Base-by-base conservation (phyloP, 768 basidiomycete genomes). In the Hericium rajendrae region DNA sequence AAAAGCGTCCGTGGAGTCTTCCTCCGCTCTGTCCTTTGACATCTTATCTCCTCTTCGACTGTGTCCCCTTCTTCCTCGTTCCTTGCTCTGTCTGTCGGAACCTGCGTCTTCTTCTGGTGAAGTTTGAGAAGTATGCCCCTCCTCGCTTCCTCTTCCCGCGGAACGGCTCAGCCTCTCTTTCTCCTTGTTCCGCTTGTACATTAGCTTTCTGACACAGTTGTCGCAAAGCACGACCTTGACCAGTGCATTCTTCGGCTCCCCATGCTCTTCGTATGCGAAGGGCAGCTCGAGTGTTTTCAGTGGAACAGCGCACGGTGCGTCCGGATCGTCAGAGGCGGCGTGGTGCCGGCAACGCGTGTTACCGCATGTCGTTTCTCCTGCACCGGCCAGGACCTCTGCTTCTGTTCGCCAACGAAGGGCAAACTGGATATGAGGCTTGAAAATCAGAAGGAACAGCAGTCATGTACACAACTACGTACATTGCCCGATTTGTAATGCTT, bases 401-500 rank as follows among this genome's bases (percentile, higher is more conserved):
- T 97, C 94, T 0, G 94, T 94, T 38, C 95, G 78, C 95, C 95
- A 98, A 13, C 95, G 85, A 4, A 98, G 78, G 0, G 93, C 84
- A 67, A 98, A 87, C 86, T 94, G 59, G 22, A 59, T 52, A 56
- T 20, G 37, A 41, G 32, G 6, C 48, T 6, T 12, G 6, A 13
- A 22, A 3, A 50, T 40, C 38, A 46, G 16, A 8, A 4, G 32
- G 32, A 32, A 32, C 15, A n/a, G 20, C 9, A n/a, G 20, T 46
- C 43, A 20, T 46, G 20, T n/a, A 9, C 43, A n/a, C 16, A 46
- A n/a, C 16, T 55, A 68, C 85, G 61, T 60, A 94, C 92, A 59
- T 89, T 87, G 15, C 91, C 90, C 0, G 88, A 84, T 73, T 93
- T 97, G 77, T 91, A 97, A 67, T 97, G 95, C 73, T 97, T 97